These are phyloP conservation scores for Albatrellus sp. DNA, from an alignment of 1,284 basidiomycete genomes.

Conservation along the genomic window DNA sequence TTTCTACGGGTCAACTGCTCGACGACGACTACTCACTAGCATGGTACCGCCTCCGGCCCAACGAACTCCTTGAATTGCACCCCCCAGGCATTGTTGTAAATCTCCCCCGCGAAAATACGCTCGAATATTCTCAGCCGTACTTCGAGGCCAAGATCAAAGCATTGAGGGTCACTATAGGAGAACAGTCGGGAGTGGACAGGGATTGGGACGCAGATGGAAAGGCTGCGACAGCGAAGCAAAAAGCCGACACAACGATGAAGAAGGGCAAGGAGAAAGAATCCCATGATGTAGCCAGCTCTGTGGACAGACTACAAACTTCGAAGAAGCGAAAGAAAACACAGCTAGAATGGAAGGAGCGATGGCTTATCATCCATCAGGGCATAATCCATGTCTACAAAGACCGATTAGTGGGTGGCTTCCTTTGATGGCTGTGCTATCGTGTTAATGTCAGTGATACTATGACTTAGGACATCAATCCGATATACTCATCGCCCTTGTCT, in stretches of 20 bases:
- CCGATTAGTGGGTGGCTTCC: conserved; percentile 28
- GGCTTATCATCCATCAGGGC: conserved; percentile 50
- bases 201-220: conserved; percentile 3
- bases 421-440: background rate
- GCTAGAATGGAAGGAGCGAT: conserved; percentile 51
- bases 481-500: conserved; percentile 8
- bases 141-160: conserved; percentile 51
- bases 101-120: conserved; percentile 28
- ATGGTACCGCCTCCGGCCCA: conserved; percentile 42
- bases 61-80: conserved; percentile 60
- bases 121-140: conserved; percentile 51
- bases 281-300: conserved; percentile 1
- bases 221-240: background rate
- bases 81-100: conserved; percentile 22
- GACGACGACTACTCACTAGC: conserved; percentile 47
- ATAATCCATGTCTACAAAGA: conserved; percentile 40
- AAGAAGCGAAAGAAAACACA: conserved; percentile 17
- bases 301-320: conserved; percentile 10
- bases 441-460: background rate
- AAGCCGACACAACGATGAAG: background rate
- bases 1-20: conserved; percentile 52
- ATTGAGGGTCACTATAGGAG: conserved; percentile 25
- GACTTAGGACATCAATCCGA: conserved; percentile 7
- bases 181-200: conserved; percentile 4
- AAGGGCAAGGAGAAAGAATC: conserved; percentile 10